Percentiles rank a stretch among this genome's conserved stretches.
These are phyloP conservation scores for Colletotrichum spinosum DNA, from an alignment of 2,329 filamentous ascomycete species.

Conservation along the genomic window DNA sequence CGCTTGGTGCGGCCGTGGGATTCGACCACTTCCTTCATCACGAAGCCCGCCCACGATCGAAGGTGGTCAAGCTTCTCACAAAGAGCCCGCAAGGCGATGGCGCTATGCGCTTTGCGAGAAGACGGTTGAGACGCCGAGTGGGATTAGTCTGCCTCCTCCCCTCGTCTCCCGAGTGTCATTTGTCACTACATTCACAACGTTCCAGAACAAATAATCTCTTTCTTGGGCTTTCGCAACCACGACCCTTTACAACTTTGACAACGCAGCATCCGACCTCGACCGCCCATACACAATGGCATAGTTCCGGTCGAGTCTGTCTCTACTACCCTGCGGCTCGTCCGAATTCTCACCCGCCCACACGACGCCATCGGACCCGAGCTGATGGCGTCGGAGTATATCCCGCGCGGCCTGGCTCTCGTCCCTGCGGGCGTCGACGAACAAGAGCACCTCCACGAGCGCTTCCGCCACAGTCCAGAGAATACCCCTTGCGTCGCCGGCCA, in stretches of 20 bases:
- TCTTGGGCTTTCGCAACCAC: neutral
- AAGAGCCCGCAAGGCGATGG: no score
- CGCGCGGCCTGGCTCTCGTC: slow-evolving; percentile 50
- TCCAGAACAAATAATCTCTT: neutral
- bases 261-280: neutral
- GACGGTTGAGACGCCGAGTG: no score
- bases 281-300: slow-evolving; percentile 51
- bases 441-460: slow-evolving; percentile 55
- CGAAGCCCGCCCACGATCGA: no score
- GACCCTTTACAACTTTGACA: slow-evolving; percentile 12
- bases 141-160: no score
- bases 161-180: no score
- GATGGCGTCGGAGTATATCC: slow-evolving; percentile 49
- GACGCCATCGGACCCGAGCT: slow-evolving; percentile 37
- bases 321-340: neutral
- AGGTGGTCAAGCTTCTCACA: no score
- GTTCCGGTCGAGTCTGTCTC: slow-evolving; percentile 44
- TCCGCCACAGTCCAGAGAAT: slow-evolving; percentile 58
- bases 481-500: slow-evolving; percentile 59
- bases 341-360: neutral
- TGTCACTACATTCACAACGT: no score
- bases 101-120: no score
- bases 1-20: no score
- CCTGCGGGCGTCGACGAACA: slow-evolving; percentile 53
- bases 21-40: no score